Conservation (phyloP, 2,329 filamentous ascomycete genomes). For the Fusarium zealandicum region DNA sequence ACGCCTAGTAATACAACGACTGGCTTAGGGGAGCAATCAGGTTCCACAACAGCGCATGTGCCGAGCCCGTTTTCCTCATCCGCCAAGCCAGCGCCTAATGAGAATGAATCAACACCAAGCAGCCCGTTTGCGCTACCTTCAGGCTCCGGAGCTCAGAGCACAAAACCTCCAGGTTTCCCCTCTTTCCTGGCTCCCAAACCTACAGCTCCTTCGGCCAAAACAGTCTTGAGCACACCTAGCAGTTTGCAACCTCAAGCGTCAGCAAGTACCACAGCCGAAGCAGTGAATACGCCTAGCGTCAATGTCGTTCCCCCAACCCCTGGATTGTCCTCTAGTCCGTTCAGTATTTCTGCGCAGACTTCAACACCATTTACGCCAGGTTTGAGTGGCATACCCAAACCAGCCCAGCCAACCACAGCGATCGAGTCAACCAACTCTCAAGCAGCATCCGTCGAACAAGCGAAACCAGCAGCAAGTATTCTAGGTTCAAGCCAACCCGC, state of each 20-base stretch:
- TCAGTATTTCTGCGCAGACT: slow-evolving; percentile 17
- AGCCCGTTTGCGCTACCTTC: slow-evolving; percentile 20
- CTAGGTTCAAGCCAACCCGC: background rate
- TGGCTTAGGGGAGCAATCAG: background rate
- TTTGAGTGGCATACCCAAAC: background rate
- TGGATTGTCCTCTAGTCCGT: slow-evolving; percentile 17
- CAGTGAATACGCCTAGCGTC: slow-evolving; percentile 18
- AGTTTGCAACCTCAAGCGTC: background rate
- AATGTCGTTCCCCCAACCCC: slow-evolving; percentile 27
- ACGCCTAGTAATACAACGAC: slow-evolving; percentile 10
- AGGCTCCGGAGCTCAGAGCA: background rate
- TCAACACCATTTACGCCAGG: background rate
- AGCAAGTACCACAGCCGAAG: background rate
- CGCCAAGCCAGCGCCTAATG: slow-evolving; percentile 5
- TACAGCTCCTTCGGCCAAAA: background rate
- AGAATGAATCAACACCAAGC: slow-evolving; percentile 2
- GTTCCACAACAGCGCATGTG: slow-evolving; percentile 4
- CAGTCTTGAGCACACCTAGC: slow-evolving; percentile 1
- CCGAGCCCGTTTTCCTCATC: slow-evolving; percentile 29
- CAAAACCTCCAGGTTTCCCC: slow-evolving; percentile 2
- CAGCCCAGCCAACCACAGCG: background rate
- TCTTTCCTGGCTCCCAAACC: slow-evolving; percentile 17
- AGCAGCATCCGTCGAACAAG: background rate
- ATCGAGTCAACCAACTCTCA: background rate
- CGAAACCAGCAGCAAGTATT: slow-evolving; percentile 5